phyloP scores from a whole-genome alignment of 768 basidiomycete species.

The Favolaschia claudopus region DNA sequence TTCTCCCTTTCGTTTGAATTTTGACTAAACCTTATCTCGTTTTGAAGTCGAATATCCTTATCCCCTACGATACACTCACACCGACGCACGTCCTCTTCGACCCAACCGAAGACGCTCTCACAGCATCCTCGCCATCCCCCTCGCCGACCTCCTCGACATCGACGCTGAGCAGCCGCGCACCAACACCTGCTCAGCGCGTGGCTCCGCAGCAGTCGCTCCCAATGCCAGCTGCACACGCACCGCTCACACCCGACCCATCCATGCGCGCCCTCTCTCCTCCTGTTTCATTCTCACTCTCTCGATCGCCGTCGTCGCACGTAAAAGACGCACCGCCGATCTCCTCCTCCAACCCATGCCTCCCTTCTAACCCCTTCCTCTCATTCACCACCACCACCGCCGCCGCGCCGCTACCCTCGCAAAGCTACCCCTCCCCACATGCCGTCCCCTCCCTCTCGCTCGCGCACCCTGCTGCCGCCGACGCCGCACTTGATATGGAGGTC shows the following conservation, averaged over 20 bases:
- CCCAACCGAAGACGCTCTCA: constrained; percentile 32
- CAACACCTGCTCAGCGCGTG: constrained; percentile 33
- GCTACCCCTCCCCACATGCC: constrained; percentile 29
- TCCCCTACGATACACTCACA: constrained; percentile 55
- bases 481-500: constrained; percentile 50
- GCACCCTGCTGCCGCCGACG: constrained; percentile 51
- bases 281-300: not conserved
- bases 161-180: constrained; percentile 30
- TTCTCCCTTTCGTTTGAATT: constrained; percentile 6
- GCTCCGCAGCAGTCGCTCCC: constrained; percentile 22
- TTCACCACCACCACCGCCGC: too few species aligned
- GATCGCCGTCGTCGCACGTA: constrained; percentile 10
- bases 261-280: constrained; percentile 13
- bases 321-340: constrained; percentile 8
- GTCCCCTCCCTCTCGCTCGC: constrained; percentile 52
- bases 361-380: too few species aligned
- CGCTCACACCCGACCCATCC: constrained; percentile 21
- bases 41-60: constrained; percentile 50
- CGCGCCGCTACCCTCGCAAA: too few species aligned
- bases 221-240: constrained; percentile 24
- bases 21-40: not conserved
- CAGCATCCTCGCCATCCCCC: constrained; percentile 32
- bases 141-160: constrained; percentile 36
- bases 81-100: constrained; percentile 57
- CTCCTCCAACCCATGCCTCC: too few species aligned